Base-by-base conservation (phyloP, 148 eudicot genomes). In the Fallopia convolvulus region DNA sequence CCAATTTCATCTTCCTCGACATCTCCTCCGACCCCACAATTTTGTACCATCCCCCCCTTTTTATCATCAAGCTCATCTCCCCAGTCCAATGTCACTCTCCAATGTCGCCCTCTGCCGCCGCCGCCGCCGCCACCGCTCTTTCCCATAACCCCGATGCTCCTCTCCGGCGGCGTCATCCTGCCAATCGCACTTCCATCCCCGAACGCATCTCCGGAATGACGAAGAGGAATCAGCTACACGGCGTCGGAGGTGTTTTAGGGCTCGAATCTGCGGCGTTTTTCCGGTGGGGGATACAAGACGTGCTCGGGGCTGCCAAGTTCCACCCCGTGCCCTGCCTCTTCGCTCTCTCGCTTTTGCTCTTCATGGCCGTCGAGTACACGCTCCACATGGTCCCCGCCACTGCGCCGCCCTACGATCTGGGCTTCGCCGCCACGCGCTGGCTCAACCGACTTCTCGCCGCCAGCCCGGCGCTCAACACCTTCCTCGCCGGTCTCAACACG, bases 281-380 rank as follows among this genome's bases (percentile, higher is more conserved):
- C 83, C 82, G 52, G 21, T 94, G 95, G 97, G 86, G 83, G 13
- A 39, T 47, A 2, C 70, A 41, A 53, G 95, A 94, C 40, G 70
- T 84, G 13, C 33, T 81, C 8, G 84, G 83, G 11, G 79, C 87
- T 77, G 33, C 83, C 49, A 78, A 74, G 83, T 36, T 78, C 74
- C 98, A 94, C 71, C 92, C 89, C 1, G 12, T 90, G 17, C 95
- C 94, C 2, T 92, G 97, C 72, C 66, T 65, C 12, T 89, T 94
- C 49, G 89, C 84, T 1, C 48, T 81, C 8, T 80, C 85, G 6
- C 73, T 95, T 79, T n/a, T 92, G 68, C 87, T 91, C 46, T 95
- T 95, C 81, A 92, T 95, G 99, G 87, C 77, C 6, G 97, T 95
- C 14, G 99, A 95, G 86, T 95, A 92, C 83, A 95, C 99, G 15